phyloP scores from a whole-genome alignment of 2,329 filamentous ascomycete species.

The Dactylellina sp. region DNA sequence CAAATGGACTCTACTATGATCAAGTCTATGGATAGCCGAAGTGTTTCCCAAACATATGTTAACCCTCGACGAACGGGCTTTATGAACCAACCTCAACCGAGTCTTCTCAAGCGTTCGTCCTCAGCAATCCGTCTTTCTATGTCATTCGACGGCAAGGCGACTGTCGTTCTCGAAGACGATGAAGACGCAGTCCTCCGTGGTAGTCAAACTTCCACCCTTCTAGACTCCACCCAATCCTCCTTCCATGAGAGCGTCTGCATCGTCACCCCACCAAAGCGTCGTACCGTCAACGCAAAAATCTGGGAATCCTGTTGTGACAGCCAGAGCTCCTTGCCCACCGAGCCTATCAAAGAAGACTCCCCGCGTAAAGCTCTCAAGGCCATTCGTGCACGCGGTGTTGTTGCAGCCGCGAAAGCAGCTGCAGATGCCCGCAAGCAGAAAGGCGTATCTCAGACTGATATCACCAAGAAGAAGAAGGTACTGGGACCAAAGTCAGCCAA shows the following conservation, averaged over 20 bases:
- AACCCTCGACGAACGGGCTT: constrained; percentile 51
- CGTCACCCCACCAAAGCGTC: constrained; percentile 53
- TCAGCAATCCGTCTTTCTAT: constrained; percentile 60
- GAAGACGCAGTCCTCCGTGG: constrained; percentile 29
- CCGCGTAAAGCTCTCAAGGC: constrained; percentile 52
- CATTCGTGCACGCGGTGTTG: constrained; percentile 48
- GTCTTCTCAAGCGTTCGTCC: constrained; percentile 58
- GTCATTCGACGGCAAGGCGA: constrained; percentile 60
- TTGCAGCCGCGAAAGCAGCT: constrained; percentile 42
- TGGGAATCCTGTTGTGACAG: constrained; percentile 60
- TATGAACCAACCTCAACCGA: constrained; percentile 45
- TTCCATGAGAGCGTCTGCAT: constrained; percentile 30
- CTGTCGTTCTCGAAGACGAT: constrained; percentile 58
- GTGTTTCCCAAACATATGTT: constrained; percentile 34
- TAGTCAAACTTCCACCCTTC: constrained; percentile 33
- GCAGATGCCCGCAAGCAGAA: constrained; percentile 45
- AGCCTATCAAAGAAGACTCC: constrained; percentile 52
- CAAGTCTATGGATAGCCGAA: constrained; percentile 24
- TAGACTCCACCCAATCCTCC: constrained; percentile 25
- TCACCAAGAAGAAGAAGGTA: constrained; percentile 37
- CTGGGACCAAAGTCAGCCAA: constrained; percentile 34
- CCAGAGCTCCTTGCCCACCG: constrained; percentile 42
- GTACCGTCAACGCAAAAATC: constrained; percentile 59
- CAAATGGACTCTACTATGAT: constrained; percentile 27
- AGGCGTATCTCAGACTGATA: not conserved